Evolutionary conservation across 306 rosid species (phyloP), one percentile per base, ranked within the genome.

Genomic region (Oxytropis ochrocephala): DNA sequence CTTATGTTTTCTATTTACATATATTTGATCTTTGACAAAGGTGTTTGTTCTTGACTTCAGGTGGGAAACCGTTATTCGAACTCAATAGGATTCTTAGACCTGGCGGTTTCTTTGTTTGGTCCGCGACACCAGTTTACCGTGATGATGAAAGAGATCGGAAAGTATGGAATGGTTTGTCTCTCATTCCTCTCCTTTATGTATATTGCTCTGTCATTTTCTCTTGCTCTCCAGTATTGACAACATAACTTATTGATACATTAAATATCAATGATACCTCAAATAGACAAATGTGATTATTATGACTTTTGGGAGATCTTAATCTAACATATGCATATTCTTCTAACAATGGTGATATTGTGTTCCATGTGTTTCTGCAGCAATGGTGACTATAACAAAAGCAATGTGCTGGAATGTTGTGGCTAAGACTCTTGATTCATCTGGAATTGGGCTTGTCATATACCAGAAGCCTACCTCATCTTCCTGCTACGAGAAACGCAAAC

Each of bases 51-150:
- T 33, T 35, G 48, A 58, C 58, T 44, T 51, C 70, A 90, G 99
- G 99, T 46, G 97, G 97, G 69, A 90, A 84, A 81, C 95, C 97
- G 12, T 77, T 94, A n/a, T 61, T 76, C 56, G 99, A 94, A 84
- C 96, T 94, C 63, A 91, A 94, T 49, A 84, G 99, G 79, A 72
- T 94, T 91, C 91, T 91, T 70, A 84, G 97, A 83, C 99, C 97
- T 6, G 96, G 97, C 0, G 99, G 99, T 4, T 87, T 81, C 75
- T 94, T 94, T 77, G 82, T 88, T 76, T 94, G 99, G 99, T 94
- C 92, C 63, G 99, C 99, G 33, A 94, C 97, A 27, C 97, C 96
- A 4, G 97, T 94, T 74, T 89, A 94, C 70, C 95, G 88, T 11
- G 67, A 87, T 19, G 81, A 85, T 39, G 89, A 87, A 67, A 81